Base-by-base conservation (phyloP, 768 basidiomycete genomes). In the Lepiota venenata region DNA sequence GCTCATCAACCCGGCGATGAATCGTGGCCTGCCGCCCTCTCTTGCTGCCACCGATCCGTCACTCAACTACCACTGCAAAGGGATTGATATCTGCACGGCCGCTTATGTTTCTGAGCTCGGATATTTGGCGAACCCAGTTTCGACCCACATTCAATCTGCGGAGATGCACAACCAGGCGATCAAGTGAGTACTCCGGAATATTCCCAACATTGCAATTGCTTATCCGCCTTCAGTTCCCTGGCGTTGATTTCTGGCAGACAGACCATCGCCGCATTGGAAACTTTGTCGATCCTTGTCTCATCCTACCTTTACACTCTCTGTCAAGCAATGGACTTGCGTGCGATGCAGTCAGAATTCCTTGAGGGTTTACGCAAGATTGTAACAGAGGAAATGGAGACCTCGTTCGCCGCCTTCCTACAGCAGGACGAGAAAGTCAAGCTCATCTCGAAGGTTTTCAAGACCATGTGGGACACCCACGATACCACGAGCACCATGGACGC, bases 141-240 rank as follows among this genome's bases (percentile, higher is more conserved):
- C 87, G 2, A 90, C 89, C 0, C 86, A 88, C 60, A 83, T 91
- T 46, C 90, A 93, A 62, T 87, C 86, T 1, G 91, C 91, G 1
- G 91, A 94, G 71, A 91, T 93, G 88, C 89, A 92, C 64, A 94
- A 94, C 61, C 92, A 94, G 68, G 88, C 92, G 41, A 81, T 94
- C 68, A 94, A 94, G 88, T 91, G 58, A 56, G 87, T 74, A 5
- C 36, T 11, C 21, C 12, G 45, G 48, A 45, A 12, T 49, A 48
- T 29, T n/a, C 47, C 16, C 39, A 41, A 29, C 7, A 21, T 42
- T 58, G 9, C 56, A 65, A 16, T 64, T 57, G 41, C 48, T 59
- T 40, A 39, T 58, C 35, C 47, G 18, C 57, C 48, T 51, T 27
- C 60, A 91, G 88, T 67, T 93, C 91, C 4, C 75, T 94, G 51